A percentile compares a stretch with the other conserved stretches of the same genome.
These are phyloP conservation scores for Hanseniaspora meyeri DNA, from an alignment of 805 yeast species.

Conservation along the genomic window DNA sequence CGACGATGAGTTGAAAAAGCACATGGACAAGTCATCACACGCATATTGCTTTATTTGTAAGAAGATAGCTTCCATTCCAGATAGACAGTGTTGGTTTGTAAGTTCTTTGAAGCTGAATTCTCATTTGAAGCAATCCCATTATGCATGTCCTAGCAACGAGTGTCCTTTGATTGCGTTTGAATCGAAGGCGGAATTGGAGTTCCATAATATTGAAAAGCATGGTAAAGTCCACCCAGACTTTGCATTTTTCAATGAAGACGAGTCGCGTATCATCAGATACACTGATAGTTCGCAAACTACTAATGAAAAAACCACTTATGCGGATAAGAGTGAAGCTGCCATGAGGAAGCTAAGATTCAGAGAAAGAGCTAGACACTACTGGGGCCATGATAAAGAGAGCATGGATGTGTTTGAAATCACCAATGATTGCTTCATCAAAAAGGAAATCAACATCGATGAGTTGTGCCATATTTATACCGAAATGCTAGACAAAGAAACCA, in stretches of 20 bases:
- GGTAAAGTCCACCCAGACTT: constrained; percentile 15
- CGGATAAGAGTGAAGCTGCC: constrained; percentile 30
- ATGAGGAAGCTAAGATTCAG: constrained; percentile 53
- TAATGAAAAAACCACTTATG: constrained; percentile 47
- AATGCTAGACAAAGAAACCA: constrained; percentile 32
- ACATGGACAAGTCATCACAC: constrained; percentile 61
- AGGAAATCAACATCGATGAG: constrained; percentile 36
- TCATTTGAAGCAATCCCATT: constrained; percentile 68
- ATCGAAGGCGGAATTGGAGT: constrained; percentile 72
- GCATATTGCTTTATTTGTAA: constrained; percentile 89
- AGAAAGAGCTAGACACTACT: constrained; percentile 73
- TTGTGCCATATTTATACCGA: constrained; percentile 36
- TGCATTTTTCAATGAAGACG: constrained; percentile 13
- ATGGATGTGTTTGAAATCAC: constrained; percentile 38
- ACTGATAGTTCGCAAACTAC: constrained; percentile 10
- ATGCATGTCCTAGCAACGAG: constrained; percentile 56
- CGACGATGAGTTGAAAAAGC: constrained; percentile 71
- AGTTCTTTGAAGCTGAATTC: constrained; percentile 61
- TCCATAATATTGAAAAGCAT: constrained; percentile 80
- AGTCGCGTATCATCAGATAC: constrained; percentile 10
- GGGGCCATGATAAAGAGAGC: constrained; percentile 39
- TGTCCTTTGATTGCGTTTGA: constrained; percentile 90
- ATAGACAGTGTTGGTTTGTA: constrained; percentile 41
- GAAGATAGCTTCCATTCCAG: constrained; percentile 47
- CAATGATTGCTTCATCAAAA: constrained; percentile 38